Conservation (phyloP, 805 yeast genomes). For the Zygotorulaspora danielsina region DNA sequence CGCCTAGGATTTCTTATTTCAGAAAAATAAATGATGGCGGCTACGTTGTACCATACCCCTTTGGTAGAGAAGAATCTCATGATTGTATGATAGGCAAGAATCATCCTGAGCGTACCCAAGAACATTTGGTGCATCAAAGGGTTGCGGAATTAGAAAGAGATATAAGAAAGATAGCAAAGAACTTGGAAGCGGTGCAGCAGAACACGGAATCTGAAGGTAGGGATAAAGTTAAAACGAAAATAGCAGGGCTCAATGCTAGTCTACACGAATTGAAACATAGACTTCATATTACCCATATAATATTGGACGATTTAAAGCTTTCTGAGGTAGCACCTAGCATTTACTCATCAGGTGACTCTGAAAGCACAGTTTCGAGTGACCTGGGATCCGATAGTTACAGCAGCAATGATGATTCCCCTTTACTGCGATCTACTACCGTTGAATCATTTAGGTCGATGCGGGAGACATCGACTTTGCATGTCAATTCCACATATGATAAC, state of each 20-base stretch:
- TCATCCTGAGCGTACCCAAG: conserved; percentile 55
- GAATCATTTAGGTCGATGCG: conserved; percentile 35
- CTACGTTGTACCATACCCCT: conserved; percentile 47
- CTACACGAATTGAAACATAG: conserved; percentile 35
- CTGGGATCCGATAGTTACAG: conserved; percentile 2
- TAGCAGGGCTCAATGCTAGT: conserved; percentile 25
- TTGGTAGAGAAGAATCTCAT: conserved; percentile 55
- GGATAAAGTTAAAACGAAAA: conserved; percentile 8
- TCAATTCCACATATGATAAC: conserved; percentile 45
- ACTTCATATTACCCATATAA: conserved; percentile 31
- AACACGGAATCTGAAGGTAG: background rate
- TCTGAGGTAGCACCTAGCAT: conserved; percentile 23
- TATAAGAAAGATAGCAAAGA: conserved; percentile 24
- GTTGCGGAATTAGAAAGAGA: conserved; percentile 39
- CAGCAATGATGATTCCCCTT: conserved; percentile 2
- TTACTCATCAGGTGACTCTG: conserved; percentile 19
- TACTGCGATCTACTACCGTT: conserved; percentile 24
- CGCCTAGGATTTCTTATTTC: conserved; percentile 60
- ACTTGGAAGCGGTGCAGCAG: conserved; percentile 10
- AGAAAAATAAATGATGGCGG: conserved; percentile 47
- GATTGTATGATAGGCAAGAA: conserved; percentile 48
- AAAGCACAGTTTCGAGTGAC: conserved; percentile 11
- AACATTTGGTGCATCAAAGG: conserved; percentile 41
- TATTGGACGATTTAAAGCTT: conserved; percentile 31
- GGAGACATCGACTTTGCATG: conserved; percentile 25